Evolutionary conservation across 805 yeast genomes (phyloP).

Genomic region (Debaryomyces maramus): DNA sequence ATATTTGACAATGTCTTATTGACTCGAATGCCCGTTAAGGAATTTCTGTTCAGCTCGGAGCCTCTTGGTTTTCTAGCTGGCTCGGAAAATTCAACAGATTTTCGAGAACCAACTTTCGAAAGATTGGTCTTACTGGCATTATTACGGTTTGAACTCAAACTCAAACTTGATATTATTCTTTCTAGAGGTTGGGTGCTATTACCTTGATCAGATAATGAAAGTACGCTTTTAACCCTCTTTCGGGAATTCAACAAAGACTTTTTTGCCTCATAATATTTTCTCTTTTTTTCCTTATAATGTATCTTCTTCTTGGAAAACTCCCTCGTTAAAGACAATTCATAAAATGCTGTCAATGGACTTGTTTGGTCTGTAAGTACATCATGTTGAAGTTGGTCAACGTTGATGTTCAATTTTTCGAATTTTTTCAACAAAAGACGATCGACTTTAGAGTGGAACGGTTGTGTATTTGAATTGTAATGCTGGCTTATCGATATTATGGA

Average conservation of each 20-base stretch:
- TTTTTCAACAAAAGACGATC: slow-evolving; percentile 64
- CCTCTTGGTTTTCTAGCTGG: neutral
- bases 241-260: slow-evolving; percentile 30
- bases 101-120: neutral
- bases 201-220: slow-evolving; percentile 35
- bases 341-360: slow-evolving; percentile 73
- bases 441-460: slow-evolving; percentile 55
- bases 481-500: slow-evolving; percentile 41
- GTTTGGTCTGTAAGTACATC: slow-evolving; percentile 60
- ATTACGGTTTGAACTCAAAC: slow-evolving; percentile 27
- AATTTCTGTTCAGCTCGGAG: neutral
- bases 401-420: slow-evolving; percentile 61
- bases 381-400: slow-evolving; percentile 56
- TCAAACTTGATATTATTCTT: slow-evolving; percentile 36
- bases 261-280: slow-evolving; percentile 33
- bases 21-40: neutral
- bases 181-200: slow-evolving; percentile 34
- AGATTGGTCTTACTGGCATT: neutral
- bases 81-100: neutral
- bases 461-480: slow-evolving; percentile 29
- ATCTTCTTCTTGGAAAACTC: slow-evolving; percentile 40
- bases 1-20: neutral
- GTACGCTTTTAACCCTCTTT: slow-evolving; percentile 36
- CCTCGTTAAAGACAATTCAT: slow-evolving; percentile 63
- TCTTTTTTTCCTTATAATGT: slow-evolving; percentile 30